Evolutionary conservation across 2,329 filamentous ascomycete genomes (phyloP).

Genomic region (Pezicula carpinea): DNA sequence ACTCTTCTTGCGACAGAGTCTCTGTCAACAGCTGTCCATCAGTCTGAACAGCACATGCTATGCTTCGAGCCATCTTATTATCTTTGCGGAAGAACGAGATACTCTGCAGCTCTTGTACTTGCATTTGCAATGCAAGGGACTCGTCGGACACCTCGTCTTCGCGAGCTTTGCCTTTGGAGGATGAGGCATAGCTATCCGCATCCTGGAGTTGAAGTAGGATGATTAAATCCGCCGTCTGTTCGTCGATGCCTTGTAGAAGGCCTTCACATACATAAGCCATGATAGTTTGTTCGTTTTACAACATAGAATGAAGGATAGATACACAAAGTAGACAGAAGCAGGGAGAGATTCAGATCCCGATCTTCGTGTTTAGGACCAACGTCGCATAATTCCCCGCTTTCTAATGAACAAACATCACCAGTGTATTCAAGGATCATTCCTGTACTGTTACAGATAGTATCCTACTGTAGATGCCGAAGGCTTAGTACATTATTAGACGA

Average conservation of each 20-base stretch:
- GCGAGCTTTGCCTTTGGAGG: slow-evolving; percentile 1
- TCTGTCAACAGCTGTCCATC: slow-evolving; percentile 1
- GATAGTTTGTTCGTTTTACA: too few relatives aligned
- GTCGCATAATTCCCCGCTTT: too few relatives aligned
- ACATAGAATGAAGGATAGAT: too few relatives aligned
- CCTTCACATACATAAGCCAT: neutral
- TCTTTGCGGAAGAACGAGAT: neutral
- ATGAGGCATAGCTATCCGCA: neutral
- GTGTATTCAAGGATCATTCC: too few relatives aligned
- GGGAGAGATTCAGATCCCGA: too few relatives aligned
- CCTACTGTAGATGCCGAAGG: too few relatives aligned
- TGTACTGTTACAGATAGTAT: slow-evolving; percentile 1
- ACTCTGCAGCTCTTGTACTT: slow-evolving; percentile 3
- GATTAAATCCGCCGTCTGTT: slow-evolving; percentile 2
- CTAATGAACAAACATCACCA: too few relatives aligned
- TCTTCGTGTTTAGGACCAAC: too few relatives aligned
- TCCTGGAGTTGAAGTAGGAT: slow-evolving; percentile 5
- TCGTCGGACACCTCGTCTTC: slow-evolving; percentile 3
- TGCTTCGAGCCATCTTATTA: slow-evolving; percentile 5
- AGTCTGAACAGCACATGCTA: slow-evolving; percentile 1
- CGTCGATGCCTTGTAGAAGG: slow-evolving; percentile 1
- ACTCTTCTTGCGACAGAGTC: slow-evolving; percentile 3
- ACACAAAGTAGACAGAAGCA: too few relatives aligned
- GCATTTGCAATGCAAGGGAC: slow-evolving; percentile 1
- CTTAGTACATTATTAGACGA: too few relatives aligned